Conservation (phyloP, 2,329 filamentous ascomycete species). For the Paecilomyces variotii region DNA sequence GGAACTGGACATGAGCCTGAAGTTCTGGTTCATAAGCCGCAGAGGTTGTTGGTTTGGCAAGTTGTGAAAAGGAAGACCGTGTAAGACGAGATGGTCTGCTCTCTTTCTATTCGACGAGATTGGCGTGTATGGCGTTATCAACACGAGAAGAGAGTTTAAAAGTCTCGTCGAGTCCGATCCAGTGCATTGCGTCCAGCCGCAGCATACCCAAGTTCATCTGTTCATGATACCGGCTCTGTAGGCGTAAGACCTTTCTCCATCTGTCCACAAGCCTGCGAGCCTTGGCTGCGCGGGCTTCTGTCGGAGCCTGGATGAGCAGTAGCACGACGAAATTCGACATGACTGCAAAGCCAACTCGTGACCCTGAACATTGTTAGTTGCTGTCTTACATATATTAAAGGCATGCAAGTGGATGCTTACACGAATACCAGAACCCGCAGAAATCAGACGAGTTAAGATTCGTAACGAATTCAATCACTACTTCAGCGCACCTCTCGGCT, state of each 20-base stretch:
- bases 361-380: constrained; percentile 14
- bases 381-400: not conserved
- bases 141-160: not conserved
- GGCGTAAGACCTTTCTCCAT: constrained; percentile 21
- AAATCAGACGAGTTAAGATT: constrained; percentile 20
- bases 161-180: constrained; percentile 12
- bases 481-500: constrained; percentile 23
- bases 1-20: no score
- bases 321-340: constrained; percentile 27
- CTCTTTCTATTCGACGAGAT: not conserved
- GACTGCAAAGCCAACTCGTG: constrained; percentile 25
- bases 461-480: constrained; percentile 20
- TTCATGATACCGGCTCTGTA: constrained; percentile 20
- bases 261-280: constrained; percentile 20
- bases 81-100: not conserved
- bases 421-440: constrained; percentile 25
- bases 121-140: not conserved
- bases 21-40: not conserved
- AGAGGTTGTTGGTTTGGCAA: no score
- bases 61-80: not conserved
- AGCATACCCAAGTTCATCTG: constrained; percentile 23
- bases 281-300: constrained; percentile 15
- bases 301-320: constrained; percentile 23
- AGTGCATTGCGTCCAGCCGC: constrained; percentile 22
- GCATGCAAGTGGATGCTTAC: constrained; percentile 11